Evolutionary conservation across 768 basidiomycete genomes (phyloP).

Genomic region (Porpolomopsis calyptriformis): DNA sequence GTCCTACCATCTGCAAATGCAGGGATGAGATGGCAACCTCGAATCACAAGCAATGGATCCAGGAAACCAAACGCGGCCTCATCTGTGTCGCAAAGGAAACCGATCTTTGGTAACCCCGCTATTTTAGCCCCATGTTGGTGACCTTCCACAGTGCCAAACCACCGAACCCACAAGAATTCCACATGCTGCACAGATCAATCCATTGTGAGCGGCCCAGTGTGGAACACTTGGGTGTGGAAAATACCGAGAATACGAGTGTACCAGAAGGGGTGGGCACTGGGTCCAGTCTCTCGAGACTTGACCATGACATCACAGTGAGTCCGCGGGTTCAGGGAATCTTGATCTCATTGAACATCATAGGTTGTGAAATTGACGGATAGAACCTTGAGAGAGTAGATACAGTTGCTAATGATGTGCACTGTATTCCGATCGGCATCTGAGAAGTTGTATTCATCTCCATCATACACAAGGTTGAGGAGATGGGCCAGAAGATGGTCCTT

Average conservation of each 20-base stretch:
- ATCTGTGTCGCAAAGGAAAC: slow-evolving; percentile 23
- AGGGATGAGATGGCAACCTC: slow-evolving; percentile 32
- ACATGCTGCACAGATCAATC: slow-evolving; percentile 8
- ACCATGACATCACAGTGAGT: slow-evolving; percentile 27
- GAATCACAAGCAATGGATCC: slow-evolving; percentile 30
- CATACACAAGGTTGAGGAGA: slow-evolving; percentile 2
- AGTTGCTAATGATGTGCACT: slow-evolving; percentile 13
- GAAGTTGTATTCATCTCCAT: slow-evolving; percentile 6
- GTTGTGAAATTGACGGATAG: slow-evolving; percentile 29
- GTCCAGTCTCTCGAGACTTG: slow-evolving; percentile 13
- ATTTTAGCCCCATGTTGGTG: not conserved
- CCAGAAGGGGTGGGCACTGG: slow-evolving; percentile 19
- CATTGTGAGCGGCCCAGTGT: not conserved
- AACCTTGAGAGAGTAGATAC: slow-evolving; percentile 15
- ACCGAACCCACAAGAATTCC: slow-evolving; percentile 15
- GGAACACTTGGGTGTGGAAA: slow-evolving; percentile 20
- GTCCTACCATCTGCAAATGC: slow-evolving; percentile 20
- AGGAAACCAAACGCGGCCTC: slow-evolving; percentile 35
- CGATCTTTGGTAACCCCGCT: slow-evolving; percentile 6
- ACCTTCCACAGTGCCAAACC: not conserved
- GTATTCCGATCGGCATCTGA: slow-evolving; percentile 7
- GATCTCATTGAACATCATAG: slow-evolving; percentile 28
- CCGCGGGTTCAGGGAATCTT: slow-evolving; percentile 29
- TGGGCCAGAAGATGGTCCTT: slow-evolving; percentile 17
- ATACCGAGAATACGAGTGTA: slow-evolving; percentile 24